Percentiles rank a stretch among this genome's conserved stretches.
These are phyloP conservation scores for Hanseniaspora jakobsenii DNA, from an alignment of 805 yeast species.

Conservation along the genomic window DNA sequence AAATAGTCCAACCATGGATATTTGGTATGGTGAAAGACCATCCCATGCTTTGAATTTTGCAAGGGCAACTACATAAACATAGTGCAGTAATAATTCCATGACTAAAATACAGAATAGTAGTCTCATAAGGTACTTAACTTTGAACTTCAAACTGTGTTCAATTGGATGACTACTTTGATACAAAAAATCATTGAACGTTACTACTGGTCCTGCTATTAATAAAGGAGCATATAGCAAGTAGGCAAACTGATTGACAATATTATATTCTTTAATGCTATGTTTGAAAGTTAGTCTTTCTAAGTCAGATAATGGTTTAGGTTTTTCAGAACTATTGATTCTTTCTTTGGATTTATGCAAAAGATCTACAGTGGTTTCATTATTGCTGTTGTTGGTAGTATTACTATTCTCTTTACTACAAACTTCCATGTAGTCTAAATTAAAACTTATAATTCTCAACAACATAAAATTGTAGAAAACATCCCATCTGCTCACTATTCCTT, in stretches of 20 bases:
- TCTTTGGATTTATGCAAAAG: background rate
- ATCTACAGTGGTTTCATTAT: conserved; percentile 4
- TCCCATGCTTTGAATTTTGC: conserved; percentile 83
- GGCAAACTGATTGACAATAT: conserved; percentile 53
- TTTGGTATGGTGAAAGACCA: conserved; percentile 80
- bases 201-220: conserved; percentile 87
- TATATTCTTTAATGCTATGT: conserved; percentile 49
- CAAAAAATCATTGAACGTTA: conserved; percentile 83
- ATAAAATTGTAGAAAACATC: conserved; percentile 92
- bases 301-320: conserved; percentile 33
- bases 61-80: conserved; percentile 84
- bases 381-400: background rate
- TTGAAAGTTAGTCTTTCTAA: conserved; percentile 55
- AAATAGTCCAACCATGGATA: conserved; percentile 87
- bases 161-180: conserved; percentile 54
- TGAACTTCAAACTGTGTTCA: conserved; percentile 47
- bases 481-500: conserved; percentile 82
- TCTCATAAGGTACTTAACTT: conserved; percentile 50
- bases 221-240: conserved; percentile 78
- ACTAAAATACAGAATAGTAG: conserved; percentile 61
- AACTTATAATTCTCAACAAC: conserved; percentile 70
- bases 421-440: conserved; percentile 56
- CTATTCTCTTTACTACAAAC: background rate
- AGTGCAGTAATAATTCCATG: conserved; percentile 85
- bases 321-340: background rate